A percentile compares a stretch with the other conserved stretches of the same genome.
Conservation (phyloP, 2,329 filamentous ascomycete species). For the Sordariomycetes sp. region DNA sequence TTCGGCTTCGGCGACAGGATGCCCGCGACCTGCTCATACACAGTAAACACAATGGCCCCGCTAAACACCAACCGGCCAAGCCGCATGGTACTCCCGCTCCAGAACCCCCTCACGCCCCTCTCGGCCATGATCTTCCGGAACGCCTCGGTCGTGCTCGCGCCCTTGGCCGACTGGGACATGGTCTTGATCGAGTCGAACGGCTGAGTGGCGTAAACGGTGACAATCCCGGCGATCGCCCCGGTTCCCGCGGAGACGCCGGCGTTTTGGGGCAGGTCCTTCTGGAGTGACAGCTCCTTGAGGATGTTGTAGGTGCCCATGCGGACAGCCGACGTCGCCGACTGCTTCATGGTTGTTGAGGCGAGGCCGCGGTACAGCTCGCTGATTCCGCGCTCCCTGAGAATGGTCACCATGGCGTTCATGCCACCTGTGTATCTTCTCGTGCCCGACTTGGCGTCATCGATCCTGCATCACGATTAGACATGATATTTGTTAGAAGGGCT, state of each 20-base stretch:
- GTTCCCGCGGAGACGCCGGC: constrained; percentile 44
- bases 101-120: constrained; percentile 49
- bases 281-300: constrained; percentile 21
- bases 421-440: constrained; percentile 17
- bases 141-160: constrained; percentile 45
- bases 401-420: constrained; percentile 18
- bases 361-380: constrained; percentile 32
- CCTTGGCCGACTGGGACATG: constrained; percentile 46
- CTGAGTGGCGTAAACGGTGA: constrained; percentile 49
- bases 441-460: constrained; percentile 22
- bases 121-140: constrained; percentile 41
- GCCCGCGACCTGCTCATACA: constrained; percentile 45
- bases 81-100: constrained; percentile 60
- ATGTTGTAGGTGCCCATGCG: constrained; percentile 38
- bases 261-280: constrained; percentile 9
- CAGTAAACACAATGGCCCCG: constrained; percentile 56
- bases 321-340: constrained; percentile 33
- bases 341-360: constrained; percentile 33
- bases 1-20: neutral
- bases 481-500: neutral
- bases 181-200: constrained; percentile 57
- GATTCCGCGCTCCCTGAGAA: constrained; percentile 27
- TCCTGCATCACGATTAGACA: constrained; percentile 10
- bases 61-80: constrained; percentile 52
- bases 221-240: constrained; percentile 47